A percentile compares a stretch with the other conserved stretches of the same genome.
Conservation (phyloP, 306 rosid species). For the Mimosa bimucronata region DNA sequence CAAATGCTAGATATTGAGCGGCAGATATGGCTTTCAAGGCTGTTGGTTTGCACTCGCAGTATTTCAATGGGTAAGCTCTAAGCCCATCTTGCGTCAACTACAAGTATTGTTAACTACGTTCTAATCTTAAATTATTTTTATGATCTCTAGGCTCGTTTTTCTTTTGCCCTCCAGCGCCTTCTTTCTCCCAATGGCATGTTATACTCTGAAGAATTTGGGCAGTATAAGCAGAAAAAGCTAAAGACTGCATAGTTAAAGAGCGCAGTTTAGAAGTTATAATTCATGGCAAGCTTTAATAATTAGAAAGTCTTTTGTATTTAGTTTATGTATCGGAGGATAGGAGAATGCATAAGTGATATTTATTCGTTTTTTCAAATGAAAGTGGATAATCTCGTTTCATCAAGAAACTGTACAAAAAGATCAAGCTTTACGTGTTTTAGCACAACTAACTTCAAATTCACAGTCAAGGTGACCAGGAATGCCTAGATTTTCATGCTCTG, state of each 20-base stretch:
- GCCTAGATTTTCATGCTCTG: background rate
- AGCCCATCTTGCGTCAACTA: conserved; percentile 13
- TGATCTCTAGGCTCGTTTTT: conserved; percentile 54
- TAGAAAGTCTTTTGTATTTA: background rate
- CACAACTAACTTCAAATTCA: background rate
- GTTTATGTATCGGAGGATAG: conserved; percentile 4
- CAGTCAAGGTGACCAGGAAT: background rate
- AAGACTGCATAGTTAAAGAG: conserved; percentile 46
- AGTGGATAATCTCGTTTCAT: background rate
- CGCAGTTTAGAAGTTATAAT: conserved; percentile 2
- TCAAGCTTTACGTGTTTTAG: background rate
- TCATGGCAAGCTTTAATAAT: background rate
- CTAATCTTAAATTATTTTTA: conserved; percentile 28
- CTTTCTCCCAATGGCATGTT: conserved; percentile 64
- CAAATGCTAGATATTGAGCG: conserved; percentile 58
- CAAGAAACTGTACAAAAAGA: background rate
- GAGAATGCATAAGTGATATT: background rate
- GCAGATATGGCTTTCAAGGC: conserved; percentile 72
- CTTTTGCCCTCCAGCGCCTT: conserved; percentile 63
- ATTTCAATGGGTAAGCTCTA: conserved; percentile 80
- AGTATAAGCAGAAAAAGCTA: conserved; percentile 43
- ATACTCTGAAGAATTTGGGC: conserved; percentile 52
- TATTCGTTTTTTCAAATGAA: background rate
- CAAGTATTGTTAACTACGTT: conserved; percentile 23
- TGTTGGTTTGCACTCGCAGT: conserved; percentile 75